Conservation (phyloP, 441 rosid genomes). For the Mallotus japonicus region DNA sequence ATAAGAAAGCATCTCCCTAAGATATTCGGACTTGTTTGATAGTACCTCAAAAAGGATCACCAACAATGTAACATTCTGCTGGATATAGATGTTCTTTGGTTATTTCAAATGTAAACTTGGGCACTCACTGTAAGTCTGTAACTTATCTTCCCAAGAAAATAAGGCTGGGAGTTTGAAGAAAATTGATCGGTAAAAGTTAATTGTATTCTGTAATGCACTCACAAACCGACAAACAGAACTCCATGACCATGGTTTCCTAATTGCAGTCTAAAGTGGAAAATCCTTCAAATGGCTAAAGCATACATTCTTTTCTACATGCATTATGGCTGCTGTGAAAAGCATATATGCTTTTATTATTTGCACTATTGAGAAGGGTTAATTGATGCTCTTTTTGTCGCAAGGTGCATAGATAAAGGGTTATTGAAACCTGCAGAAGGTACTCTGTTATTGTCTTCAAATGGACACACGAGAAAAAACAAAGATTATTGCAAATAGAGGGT, state of each 20-base stretch:
- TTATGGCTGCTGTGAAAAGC: background rate
- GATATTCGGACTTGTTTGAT: background rate
- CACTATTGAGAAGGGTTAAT: background rate
- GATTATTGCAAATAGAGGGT: background rate
- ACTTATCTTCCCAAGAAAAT: background rate
- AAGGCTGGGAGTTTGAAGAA: background rate
- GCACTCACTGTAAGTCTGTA: background rate
- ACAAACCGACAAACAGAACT: background rate
- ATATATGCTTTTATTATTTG: background rate
- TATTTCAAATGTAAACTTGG: background rate
- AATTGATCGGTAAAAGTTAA: no score
- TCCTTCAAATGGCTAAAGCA: background rate
- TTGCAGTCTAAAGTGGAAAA: background rate
- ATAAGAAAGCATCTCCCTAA: background rate
- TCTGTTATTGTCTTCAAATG: no score
- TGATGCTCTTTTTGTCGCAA: background rate
- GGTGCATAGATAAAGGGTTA: background rate
- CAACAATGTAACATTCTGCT: background rate
- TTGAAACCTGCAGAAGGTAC: slow-evolving; percentile 4
- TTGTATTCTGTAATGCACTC: no score
- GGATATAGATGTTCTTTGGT: background rate
- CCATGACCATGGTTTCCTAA: background rate
- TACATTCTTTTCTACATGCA: background rate
- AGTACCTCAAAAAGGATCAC: background rate
- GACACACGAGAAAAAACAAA: no score